Base-by-base conservation (phyloP, 164 flowering plant genomes). In the Nymphaea colorata region DNA sequence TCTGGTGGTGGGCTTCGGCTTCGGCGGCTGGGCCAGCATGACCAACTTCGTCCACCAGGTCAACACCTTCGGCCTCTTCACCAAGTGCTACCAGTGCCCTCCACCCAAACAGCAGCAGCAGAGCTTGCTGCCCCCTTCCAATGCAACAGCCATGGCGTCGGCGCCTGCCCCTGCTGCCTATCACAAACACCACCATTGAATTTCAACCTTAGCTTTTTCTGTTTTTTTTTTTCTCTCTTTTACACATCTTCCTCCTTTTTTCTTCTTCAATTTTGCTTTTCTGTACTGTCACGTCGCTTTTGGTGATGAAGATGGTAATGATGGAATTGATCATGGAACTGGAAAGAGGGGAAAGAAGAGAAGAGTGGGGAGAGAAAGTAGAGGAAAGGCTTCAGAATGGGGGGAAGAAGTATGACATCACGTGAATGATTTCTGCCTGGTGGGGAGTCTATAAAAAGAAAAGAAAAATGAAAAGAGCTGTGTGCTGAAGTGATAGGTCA, bases 11-110 rank as follows among this genome's bases (percentile, higher is more conserved):
- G 98, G 96, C 61, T 93, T 93, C 67, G 98, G 98, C 12, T 93
- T 93, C 66, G 96, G 98, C 18, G 96, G 96, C 36, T 90, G 98
- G 98, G 98, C 98, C 2, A 90, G 96, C 72, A 64, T 89, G 77
- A 76, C 76, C 51, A 93, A 93, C 69, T 93, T 93, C 72, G 69
- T 93, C 2, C 88, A 73, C 75, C 96, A 93, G 67, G 84, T 93
- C 44, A 96, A 93, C 82, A 88, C 90, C 0, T 93, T 93, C 74
- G 96, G 98, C 3, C 81, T 93, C 59, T 93, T 93, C 80, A 85
- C 98, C 25, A 93, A 93, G 78, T 93, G 98, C 63, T 93, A 90
- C 77, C 96, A 90, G 65, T 93, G 96, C 77, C 92, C 85, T 59
- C 86, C 85, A 6, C 84, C 82, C 4, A 47, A 47, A 47, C 55